phyloP scores from a whole-genome alignment of 495 filamentous ascomycete species.

The Penicillium maclennaniae region DNA sequence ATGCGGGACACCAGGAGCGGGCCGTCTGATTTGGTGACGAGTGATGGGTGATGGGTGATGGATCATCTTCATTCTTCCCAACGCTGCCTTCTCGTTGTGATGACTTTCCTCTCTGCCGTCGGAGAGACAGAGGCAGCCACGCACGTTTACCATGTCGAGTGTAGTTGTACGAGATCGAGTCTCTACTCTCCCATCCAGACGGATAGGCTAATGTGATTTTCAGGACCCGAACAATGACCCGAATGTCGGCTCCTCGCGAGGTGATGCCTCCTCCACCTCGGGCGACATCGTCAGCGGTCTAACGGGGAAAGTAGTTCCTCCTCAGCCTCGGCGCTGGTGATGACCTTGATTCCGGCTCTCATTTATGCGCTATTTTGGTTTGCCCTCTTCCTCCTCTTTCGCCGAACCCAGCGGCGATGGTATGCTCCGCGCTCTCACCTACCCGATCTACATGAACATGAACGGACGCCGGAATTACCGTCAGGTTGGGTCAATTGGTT shows the following conservation, averaged over 20 bases:
- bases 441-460: slow-evolving; percentile 59
- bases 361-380: slow-evolving; percentile 64
- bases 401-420: slow-evolving; percentile 65
- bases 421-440: slow-evolving; percentile 84
- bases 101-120: slow-evolving; percentile 1
- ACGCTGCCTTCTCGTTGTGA: not conserved
- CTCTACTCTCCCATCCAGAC: not conserved
- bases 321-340: slow-evolving; percentile 54
- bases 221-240: slow-evolving; percentile 40
- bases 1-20: slow-evolving; percentile 11
- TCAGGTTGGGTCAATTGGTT: slow-evolving; percentile 59
- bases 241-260: slow-evolving; percentile 42
- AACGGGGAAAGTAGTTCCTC: slow-evolving; percentile 34
- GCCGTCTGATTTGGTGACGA: slow-evolving; percentile 4
- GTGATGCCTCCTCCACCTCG: slow-evolving; percentile 38
- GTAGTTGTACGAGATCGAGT: slow-evolving; percentile 7
- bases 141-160: slow-evolving; percentile 9
- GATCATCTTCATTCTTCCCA: not conserved
- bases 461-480: slow-evolving; percentile 40
- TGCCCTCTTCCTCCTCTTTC: slow-evolving; percentile 67
- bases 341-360: slow-evolving; percentile 68
- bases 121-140: not conserved
- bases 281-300: slow-evolving; percentile 30
- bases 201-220: not conserved
- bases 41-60: slow-evolving; percentile 12